Percentiles rank a stretch among this genome's conserved stretches.
Evolutionary conservation across 768 basidiomycete species (phyloP).

Genomic region (Calvatia gigantea): DNA sequence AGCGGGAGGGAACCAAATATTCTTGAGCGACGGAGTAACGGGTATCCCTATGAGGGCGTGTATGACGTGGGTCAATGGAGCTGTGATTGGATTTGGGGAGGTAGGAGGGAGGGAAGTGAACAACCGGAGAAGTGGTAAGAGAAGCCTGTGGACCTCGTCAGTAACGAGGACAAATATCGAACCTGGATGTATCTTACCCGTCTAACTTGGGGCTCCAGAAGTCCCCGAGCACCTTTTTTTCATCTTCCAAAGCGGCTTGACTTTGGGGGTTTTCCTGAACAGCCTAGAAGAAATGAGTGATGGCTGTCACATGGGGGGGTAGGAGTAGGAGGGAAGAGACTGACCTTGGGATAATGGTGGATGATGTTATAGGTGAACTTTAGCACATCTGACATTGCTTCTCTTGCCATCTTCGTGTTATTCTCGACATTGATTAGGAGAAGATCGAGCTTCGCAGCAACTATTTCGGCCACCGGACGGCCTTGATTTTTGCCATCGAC

Average conservation of each 20-base stretch:
- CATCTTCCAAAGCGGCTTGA: constrained; percentile 21
- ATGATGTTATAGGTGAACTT: constrained; percentile 84
- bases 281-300: constrained; percentile 23
- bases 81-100: constrained; percentile 58
- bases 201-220: constrained; percentile 74
- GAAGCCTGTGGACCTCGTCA: constrained; percentile 41
- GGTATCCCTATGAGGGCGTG: constrained; percentile 82
- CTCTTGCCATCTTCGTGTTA: constrained; percentile 53
- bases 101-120: constrained; percentile 65
- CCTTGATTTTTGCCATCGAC: constrained; percentile 63
- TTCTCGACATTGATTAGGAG: constrained; percentile 45
- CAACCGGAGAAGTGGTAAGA: constrained; percentile 66
- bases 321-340: constrained; percentile 12
- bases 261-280: constrained; percentile 42
- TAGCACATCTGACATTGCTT: constrained; percentile 79
- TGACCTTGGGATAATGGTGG: constrained; percentile 76
- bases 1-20: constrained; percentile 57
- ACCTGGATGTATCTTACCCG: constrained; percentile 41
- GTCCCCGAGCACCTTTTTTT: constrained; percentile 61
- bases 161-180: background rate
- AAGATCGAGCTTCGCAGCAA: constrained; percentile 57
- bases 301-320: too few species aligned
- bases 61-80: constrained; percentile 79
- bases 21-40: constrained; percentile 48
- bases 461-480: constrained; percentile 58